Percentiles rank a stretch among this genome's conserved stretches.
Evolutionary conservation across 1,139 yeast genomes (phyloP).

Genomic region (Diutina siamensis): DNA sequence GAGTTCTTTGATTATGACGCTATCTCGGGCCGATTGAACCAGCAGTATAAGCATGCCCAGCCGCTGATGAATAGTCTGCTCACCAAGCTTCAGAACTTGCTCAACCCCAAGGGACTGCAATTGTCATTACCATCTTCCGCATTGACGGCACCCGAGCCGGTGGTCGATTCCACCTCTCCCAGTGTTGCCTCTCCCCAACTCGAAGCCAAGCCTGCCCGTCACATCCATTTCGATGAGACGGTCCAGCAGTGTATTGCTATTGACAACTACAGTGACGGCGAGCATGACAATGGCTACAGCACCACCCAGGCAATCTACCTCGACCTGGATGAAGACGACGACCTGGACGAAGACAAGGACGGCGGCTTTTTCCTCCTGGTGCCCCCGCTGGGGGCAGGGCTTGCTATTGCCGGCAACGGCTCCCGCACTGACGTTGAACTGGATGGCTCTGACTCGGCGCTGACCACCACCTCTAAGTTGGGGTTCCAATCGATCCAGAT

Average conservation of each 20-base stretch:
- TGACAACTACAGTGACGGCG: slow-evolving; percentile 16
- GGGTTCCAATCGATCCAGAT: slow-evolving; percentile 43
- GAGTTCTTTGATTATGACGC: slow-evolving; percentile 46
- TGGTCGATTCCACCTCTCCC: slow-evolving; percentile 3
- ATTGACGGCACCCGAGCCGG: slow-evolving; percentile 8
- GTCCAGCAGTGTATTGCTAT: slow-evolving; percentile 87
- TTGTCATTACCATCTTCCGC: neutral
- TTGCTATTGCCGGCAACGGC: neutral
- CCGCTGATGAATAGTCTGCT: slow-evolving; percentile 4
- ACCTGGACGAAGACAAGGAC: slow-evolving; percentile 45
- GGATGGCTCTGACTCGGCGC: slow-evolving; percentile 19
- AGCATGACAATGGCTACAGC: neutral
- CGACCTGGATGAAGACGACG: slow-evolving; percentile 18
- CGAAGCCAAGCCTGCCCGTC: slow-evolving; percentile 31
- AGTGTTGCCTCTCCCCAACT: neutral
- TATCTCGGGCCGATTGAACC: slow-evolving; percentile 47
- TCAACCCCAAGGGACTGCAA: slow-evolving; percentile 1
- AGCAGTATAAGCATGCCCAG: slow-evolving; percentile 29
- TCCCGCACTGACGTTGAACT: slow-evolving; percentile 1
- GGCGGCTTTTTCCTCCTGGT: slow-evolving; percentile 62
- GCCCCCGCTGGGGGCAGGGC: slow-evolving; percentile 24
- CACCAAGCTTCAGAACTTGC: neutral
- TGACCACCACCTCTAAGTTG: slow-evolving; percentile 11
- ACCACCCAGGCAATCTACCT: slow-evolving; percentile 8
- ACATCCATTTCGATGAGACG: slow-evolving; percentile 82